Percentiles rank a stretch among this genome's conserved stretches.
Conservation (phyloP, 2,329 filamentous ascomycete genomes). For the Fusarium dlaminii region DNA sequence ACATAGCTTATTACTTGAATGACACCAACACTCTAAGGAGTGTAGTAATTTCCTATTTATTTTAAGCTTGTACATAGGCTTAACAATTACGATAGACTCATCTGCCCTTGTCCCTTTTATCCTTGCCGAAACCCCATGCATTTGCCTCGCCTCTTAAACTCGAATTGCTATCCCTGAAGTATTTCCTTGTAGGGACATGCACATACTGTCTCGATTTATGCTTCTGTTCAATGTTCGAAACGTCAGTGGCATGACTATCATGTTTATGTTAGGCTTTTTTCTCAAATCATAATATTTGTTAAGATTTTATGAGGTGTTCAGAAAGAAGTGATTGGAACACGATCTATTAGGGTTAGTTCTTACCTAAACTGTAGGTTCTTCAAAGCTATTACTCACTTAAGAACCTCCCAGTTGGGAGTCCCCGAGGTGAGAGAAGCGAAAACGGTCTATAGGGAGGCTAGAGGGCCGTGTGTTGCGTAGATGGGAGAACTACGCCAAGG, state of each 20-base stretch:
- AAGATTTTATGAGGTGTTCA: neutral
- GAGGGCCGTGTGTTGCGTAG: neutral
- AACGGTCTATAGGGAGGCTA: neutral
- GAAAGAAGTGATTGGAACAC: neutral
- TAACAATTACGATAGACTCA: neutral
- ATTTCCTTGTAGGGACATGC: neutral
- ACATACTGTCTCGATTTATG: neutral
- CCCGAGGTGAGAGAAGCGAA: neutral
- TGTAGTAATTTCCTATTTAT: neutral
- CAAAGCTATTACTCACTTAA: neutral
- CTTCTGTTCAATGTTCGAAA: neutral
- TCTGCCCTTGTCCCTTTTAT: neutral
- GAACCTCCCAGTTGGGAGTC: neutral
- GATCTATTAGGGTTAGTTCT: neutral
- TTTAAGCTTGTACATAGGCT: neutral
- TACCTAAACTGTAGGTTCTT: neutral
- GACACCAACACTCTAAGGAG: neutral
- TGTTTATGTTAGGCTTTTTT: neutral
- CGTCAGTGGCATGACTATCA: neutral
- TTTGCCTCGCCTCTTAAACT: neutral
- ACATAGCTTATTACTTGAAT: neutral
- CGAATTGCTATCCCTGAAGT: neutral
- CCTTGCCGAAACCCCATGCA: neutral
- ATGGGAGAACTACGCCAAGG: neutral
- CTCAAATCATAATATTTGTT: neutral